These are phyloP conservation scores for Leccinum uliginosum DNA, from an alignment of 768 basidiomycete species.

Conservation along the genomic window DNA sequence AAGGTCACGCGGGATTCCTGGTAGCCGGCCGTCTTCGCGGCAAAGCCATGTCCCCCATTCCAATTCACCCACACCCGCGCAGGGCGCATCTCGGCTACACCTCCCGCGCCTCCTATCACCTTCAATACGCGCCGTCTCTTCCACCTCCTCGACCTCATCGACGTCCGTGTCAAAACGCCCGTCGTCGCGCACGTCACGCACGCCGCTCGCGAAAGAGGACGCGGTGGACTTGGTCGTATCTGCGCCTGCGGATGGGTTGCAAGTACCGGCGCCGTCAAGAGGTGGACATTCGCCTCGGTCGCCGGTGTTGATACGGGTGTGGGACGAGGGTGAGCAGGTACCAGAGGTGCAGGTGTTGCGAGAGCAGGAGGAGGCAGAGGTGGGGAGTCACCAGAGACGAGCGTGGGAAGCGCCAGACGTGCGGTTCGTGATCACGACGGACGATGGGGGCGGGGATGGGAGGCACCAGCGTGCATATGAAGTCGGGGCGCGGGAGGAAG, in stretches of 20 bases:
- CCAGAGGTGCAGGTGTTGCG: neutral
- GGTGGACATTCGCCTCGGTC: slow-evolving; percentile 14
- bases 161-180: neutral
- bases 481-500: neutral
- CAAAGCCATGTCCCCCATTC: neutral
- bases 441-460: neutral
- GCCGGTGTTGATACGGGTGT: slow-evolving; percentile 23
- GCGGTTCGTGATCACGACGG: slow-evolving; percentile 3
- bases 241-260: slow-evolving; percentile 10
- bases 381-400: neutral
- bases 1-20: slow-evolving; percentile 1
- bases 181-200: neutral
- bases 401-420: neutral
- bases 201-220: slow-evolving; percentile 42
- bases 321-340: slow-evolving; percentile 12
- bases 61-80: slow-evolving; percentile 3
- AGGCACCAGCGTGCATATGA: neutral
- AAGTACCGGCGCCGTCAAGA: slow-evolving; percentile 14
- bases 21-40: slow-evolving; percentile 10
- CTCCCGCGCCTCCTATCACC: slow-evolving; percentile 12
- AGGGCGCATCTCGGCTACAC: slow-evolving; percentile 3
- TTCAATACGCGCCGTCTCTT: neutral
- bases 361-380: neutral
- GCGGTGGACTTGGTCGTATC: slow-evolving; percentile 84
- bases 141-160: neutral